A percentile compares a stretch with the other conserved stretches of the same genome.
These are phyloP conservation scores for Xylaria polymorpha DNA, from an alignment of 2,329 filamentous ascomycete genomes.

Conservation along the genomic window DNA sequence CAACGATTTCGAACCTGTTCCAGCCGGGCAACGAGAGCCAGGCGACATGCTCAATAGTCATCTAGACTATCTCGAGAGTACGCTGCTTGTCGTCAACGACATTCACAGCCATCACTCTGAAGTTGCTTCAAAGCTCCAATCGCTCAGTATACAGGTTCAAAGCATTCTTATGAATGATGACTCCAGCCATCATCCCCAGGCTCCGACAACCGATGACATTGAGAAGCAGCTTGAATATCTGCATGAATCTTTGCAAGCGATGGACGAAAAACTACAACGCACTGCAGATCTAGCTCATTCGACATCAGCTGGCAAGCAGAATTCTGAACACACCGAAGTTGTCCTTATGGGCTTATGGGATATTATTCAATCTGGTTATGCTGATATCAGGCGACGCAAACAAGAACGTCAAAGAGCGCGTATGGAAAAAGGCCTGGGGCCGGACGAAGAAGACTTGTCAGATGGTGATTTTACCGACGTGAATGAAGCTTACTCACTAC, in stretches of 20 bases:
- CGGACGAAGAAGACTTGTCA: constrained; percentile 71
- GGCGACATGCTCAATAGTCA: constrained; percentile 65
- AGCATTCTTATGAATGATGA: constrained; percentile 64
- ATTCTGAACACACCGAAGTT: constrained; percentile 66
- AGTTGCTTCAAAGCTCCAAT: constrained; percentile 66
- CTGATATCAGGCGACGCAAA: constrained; percentile 65
- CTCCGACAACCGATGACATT: constrained; percentile 67
- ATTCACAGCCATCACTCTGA: constrained; percentile 62
- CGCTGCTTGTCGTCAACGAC: constrained; percentile 69
- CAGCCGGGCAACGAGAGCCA: constrained; percentile 55
- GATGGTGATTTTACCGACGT: constrained; percentile 69
- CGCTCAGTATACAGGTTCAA: constrained; percentile 73
- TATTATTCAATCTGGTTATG: constrained; percentile 66
- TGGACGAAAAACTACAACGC: constrained; percentile 59
- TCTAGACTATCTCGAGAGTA: constrained; percentile 77
- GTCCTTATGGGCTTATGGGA: constrained; percentile 68
- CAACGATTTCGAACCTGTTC: constrained; percentile 58
- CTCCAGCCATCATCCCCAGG: constrained; percentile 65
- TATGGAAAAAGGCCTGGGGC: constrained; percentile 66
- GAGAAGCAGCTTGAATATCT: constrained; percentile 77
- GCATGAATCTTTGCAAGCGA: constrained; percentile 66
- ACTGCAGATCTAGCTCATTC: constrained; percentile 50
- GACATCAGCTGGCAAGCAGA: constrained; percentile 52
- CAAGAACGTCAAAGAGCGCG: constrained; percentile 64
- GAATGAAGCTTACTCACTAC: constrained; percentile 75